A percentile compares a stretch with the other conserved stretches of the same genome.
phyloP scores from a whole-genome alignment of 2,329 filamentous ascomycete species.

The Trichoderma arundinaceum region DNA sequence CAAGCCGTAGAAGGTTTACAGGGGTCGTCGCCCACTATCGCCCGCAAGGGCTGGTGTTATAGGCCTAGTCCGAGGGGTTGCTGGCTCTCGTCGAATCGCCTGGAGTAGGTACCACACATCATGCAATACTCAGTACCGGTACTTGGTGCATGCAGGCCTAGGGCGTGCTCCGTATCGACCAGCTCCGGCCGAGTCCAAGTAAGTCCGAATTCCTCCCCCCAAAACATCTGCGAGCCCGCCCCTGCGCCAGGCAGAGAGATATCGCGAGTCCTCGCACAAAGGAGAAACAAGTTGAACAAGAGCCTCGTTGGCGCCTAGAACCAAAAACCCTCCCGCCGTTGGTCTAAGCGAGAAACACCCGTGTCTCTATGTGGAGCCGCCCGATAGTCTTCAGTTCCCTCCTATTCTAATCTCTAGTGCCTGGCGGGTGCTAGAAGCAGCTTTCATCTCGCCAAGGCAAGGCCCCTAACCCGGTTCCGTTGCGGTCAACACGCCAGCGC shows the following conservation, averaged over 20 bases:
- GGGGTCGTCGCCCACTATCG: too few relatives aligned
- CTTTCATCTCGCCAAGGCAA: constrained; percentile 10
- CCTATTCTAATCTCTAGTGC: constrained; percentile 21
- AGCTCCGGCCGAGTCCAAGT: too few relatives aligned
- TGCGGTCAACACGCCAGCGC: constrained; percentile 2
- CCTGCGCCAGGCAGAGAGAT: neutral
- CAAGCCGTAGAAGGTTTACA: too few relatives aligned
- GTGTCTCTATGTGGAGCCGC: neutral
- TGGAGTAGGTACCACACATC: too few relatives aligned
- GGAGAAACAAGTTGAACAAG: constrained; percentile 17
- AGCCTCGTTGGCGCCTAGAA: neutral
- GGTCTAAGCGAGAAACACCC: constrained; percentile 22
- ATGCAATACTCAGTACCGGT: too few relatives aligned
- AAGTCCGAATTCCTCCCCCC: too few relatives aligned
- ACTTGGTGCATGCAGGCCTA: too few relatives aligned
- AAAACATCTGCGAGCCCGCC: too few relatives aligned
- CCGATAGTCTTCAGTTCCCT: neutral
- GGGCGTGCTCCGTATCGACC: too few relatives aligned
- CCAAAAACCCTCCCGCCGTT: neutral
- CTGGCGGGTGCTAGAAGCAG: neutral
- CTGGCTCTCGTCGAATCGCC: too few relatives aligned
- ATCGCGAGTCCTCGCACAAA: constrained; percentile 5
- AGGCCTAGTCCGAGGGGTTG: too few relatives aligned
- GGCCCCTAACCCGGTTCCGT: neutral
- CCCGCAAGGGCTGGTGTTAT: too few relatives aligned